phyloP scores from a whole-genome alignment of 1,284 basidiomycete genomes.

The Ustilago vetiveriae region DNA sequence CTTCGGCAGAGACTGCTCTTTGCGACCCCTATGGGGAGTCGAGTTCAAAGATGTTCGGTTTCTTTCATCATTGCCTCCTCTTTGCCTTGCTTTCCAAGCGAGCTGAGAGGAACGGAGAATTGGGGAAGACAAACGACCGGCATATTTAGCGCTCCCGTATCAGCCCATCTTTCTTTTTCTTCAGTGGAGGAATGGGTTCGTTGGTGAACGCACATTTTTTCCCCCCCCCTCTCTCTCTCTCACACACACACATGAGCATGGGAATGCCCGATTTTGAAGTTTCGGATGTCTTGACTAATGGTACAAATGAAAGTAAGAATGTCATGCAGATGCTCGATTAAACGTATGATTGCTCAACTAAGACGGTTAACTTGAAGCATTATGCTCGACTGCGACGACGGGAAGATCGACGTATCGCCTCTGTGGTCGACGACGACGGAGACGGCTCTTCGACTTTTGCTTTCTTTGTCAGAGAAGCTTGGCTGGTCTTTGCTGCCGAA shows the following conservation, averaged over 20 bases:
- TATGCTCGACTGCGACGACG: conserved; percentile 16
- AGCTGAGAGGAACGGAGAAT: conserved; percentile 25
- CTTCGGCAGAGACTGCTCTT: conserved; percentile 50
- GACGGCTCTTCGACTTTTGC: conserved; percentile 5
- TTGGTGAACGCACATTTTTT: conserved; percentile 40
- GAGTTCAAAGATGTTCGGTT: conserved; percentile 47
- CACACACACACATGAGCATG: no score
- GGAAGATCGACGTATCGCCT: conserved; percentile 27
- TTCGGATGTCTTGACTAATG: no score
- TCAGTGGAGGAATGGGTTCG: conserved; percentile 49
- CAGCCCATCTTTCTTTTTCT: conserved; percentile 36
- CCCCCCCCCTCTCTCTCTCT: not conserved
- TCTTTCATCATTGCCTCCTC: conserved; percentile 10
- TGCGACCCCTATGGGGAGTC: conserved; percentile 11
- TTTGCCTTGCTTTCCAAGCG: not conserved
- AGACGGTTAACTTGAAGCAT: not conserved
- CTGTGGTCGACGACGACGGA: not conserved
- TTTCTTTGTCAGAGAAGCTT: conserved; percentile 10
- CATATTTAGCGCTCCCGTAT: conserved; percentile 41
- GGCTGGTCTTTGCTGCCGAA: not conserved
- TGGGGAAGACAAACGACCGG: conserved; percentile 46
- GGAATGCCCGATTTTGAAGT: no score
- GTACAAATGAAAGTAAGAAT: no score
- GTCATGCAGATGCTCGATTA: no score
- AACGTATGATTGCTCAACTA: no score